Evolutionary conservation across 176 grass and related monocot species (phyloP), one percentile per base, ranked within the genome.

Genomic region (Triticum turgidum): DNA sequence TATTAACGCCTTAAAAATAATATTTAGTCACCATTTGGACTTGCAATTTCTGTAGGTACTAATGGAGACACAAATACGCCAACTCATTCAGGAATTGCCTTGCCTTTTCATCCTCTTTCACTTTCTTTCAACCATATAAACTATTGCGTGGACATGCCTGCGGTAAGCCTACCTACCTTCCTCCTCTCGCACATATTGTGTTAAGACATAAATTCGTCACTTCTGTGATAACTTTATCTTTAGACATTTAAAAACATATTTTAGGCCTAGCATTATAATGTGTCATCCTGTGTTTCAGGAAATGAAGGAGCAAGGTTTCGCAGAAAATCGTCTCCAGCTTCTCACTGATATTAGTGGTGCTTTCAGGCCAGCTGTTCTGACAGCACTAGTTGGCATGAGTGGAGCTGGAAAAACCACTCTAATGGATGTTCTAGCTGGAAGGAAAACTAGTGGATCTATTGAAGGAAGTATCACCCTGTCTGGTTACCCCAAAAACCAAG

Each of bases 51-150:
- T 54, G 30, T 34, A 87, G 87, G 32, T 68, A 74, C 75, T 61
- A 84, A 70, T 15, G 79, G 27, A 84, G 35, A 39, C 20, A 69
- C 33, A 71, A 76, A 88, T 30, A 44, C 7, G 30, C 22, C 41
- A 82, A 81, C 12, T 32, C 85, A 68, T 24, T 82, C 88, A 88
- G 79, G 79, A 78, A 65, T 94, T 80, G 80, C 89, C 32, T 82
- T 94, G 82, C 89, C 95, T 73, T 97, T 97, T 74, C 92, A 94
- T 70, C 95, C 92, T 49, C 90, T 97, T 86, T 91, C 95, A 42
- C 88, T 97, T 69, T 82, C 79, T 61, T 97, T 97, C 82, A 91
- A 91, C 78, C 92, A 94, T 87, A 37, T 97, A 68, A 94, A 93
- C 59, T 97, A 94, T 86, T 88, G 86, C 21, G 95, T 97, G 6